A percentile compares a stretch with the other conserved stretches of the same genome.
Evolutionary conservation across 257 asterid species (phyloP).

Genomic region (Fraxinus americana): DNA sequence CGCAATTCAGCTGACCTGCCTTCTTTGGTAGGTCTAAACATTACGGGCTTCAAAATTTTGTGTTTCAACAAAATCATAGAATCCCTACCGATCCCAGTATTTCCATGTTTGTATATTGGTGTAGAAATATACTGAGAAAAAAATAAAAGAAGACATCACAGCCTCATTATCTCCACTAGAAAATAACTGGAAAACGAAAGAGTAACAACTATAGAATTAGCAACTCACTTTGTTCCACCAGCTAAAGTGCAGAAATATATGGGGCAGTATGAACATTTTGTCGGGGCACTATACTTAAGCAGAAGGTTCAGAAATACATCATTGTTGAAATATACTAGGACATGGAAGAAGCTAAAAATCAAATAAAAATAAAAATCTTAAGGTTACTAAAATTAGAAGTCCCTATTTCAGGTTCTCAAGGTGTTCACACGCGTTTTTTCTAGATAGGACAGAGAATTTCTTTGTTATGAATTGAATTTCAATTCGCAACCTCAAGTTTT

Average conservation of each 20-base stretch:
- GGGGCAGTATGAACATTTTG: neutral
- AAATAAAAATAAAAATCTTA: too few species aligned
- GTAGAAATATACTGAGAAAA: slow-evolving; percentile 59
- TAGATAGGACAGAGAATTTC: too few species aligned
- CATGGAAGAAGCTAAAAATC: too few species aligned
- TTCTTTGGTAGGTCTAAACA: slow-evolving; percentile 87
- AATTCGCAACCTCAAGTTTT: too few species aligned
- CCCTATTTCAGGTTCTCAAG: neutral
- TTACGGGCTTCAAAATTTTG: slow-evolving; percentile 67
- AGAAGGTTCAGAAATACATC: too few species aligned
- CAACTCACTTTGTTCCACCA: neutral
- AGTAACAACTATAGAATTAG: too few species aligned
- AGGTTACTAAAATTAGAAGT: neutral
- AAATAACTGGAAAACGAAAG: too few species aligned
- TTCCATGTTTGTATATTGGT: slow-evolving; percentile 70
- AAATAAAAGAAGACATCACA: too few species aligned
- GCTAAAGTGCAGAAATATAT: neutral
- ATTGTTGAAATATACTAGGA: too few species aligned
- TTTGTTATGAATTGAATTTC: too few species aligned
- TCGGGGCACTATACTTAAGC: neutral
- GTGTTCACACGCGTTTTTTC: too few species aligned
- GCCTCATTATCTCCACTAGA: too few species aligned
- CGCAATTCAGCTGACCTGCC: slow-evolving; percentile 98
- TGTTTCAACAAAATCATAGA: slow-evolving; percentile 86
- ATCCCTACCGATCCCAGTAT: slow-evolving; percentile 47